Evolutionary conservation across 2,329 filamentous ascomycete species (phyloP), one percentile per base, ranked within the genome.

Genomic region (Cladosporium cucumerinum): DNA sequence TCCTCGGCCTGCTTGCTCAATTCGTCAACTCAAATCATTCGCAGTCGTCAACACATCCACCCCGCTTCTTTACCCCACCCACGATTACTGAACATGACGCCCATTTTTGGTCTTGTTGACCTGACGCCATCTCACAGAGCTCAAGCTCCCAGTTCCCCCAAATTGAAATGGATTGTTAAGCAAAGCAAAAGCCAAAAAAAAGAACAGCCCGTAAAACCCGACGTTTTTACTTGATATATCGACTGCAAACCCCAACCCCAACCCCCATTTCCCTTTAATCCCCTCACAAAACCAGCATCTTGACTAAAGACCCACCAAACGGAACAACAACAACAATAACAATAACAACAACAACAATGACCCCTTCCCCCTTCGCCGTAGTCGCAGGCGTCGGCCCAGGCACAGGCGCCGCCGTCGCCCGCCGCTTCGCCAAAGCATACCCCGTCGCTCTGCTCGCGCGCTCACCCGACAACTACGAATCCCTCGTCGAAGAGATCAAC

Each of bases 381-480:
- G 78, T 93, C 65, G 88, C 89, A 12, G 90, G 90, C 63, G 89
- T 87, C 49, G 90, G 90, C n/a, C 80, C 88, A 6, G 89, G 90
- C 66, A 92, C 83, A n/a, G 86, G 86, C 28, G 85, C 86, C 16
- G 81, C 84, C 2, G 82, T 89, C 16, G 86, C 86, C 34, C 81
- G 85, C 63, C 83, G 81, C 65, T 89, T 89, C 70, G 84, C 84
- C 34, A 73, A 86, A 67, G 72, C 83, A 10, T 95, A 94, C 73
- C 86, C 89, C 0, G 88, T 94, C 1, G 88, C 91, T 1, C 81
- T 94, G 1, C 84, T 94, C n/a, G 87, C 91, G 14, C 88, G 91
- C 58, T 86, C 81, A 18, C 82, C 87, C 0, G 82, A 86, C 49
- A 90, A 83, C 75, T 92, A 87, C 77, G 81, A 86, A 64, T 78